Evolutionary conservation across 1,284 basidiomycete genomes (phyloP), one percentile per base, ranked within the genome.

Genomic region (Malassezia dermatis): DNA sequence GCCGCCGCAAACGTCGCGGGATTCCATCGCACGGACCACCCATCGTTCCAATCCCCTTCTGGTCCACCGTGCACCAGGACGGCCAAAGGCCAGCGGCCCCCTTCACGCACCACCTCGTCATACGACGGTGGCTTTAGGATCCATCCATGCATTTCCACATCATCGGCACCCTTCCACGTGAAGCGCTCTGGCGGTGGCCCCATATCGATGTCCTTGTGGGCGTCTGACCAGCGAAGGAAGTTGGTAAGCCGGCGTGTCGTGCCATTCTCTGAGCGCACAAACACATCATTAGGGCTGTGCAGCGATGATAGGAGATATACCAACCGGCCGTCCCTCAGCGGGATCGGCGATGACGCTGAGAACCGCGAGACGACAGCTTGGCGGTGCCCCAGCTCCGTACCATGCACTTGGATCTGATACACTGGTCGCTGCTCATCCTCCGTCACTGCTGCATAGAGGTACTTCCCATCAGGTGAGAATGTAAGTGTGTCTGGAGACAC

Each of bases 21-120:
- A 45, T 69, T 67, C 68, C 66, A 69, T 17, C 66, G 65, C 24
- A 48, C 54, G 30, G 53, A 59, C 68, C 68, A 70, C 35, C 49
- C 45, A 43, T 67, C 60, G 19, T 39, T 51, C 63, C 64, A 69
- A n/a, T 60, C 59, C 21, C 63, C 62, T 35, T 69, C 65, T 19
- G 68, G 68, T 1, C 68, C 68, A 7, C 68, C 68, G 51, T 70
- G 68, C 19, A 68, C 62, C 13, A 67, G 44, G 17, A 64, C 55
- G 2, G 50, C 48, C 15, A 67, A 45, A 15, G 61, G 56, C 24
- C 48, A 60, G 35, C 48, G 53, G 26, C 19, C 5, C 2, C 39
- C 48, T 32, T 42, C 12, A 24, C 40, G 4, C 2, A 26, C 21
- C 31, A 28, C 27, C 7, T 54, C 49, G 27, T 55, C 48, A 24